Conservation (phyloP, 2,329 filamentous ascomycete species). For the Monosporascus sp. region DNA sequence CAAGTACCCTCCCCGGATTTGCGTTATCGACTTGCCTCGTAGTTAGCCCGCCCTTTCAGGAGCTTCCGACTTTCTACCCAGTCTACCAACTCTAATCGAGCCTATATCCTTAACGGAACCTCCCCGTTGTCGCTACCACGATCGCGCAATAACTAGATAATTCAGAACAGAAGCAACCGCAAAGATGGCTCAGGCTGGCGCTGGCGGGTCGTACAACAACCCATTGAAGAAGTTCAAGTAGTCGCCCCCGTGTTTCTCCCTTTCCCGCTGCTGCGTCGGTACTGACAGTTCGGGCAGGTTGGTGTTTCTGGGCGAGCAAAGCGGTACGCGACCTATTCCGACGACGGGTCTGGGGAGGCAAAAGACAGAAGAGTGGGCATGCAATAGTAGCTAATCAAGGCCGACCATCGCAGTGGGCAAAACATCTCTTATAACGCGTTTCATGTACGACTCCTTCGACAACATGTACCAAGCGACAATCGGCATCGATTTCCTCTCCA, state of each 20-base stretch:
- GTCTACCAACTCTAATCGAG: not conserved
- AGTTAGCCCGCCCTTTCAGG: slow-evolving; percentile 1
- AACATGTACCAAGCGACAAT: slow-evolving; percentile 99
- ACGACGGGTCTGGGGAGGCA: not conserved
- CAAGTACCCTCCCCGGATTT: not conserved
- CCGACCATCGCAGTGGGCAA: slow-evolving; percentile 69
- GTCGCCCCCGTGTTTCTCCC: slow-evolving; percentile 11
- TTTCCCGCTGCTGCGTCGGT: not conserved
- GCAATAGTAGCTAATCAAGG: slow-evolving; percentile 5
- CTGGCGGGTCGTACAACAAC: slow-evolving; percentile 89
- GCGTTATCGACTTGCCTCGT: not conserved
- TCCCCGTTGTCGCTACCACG: not conserved
- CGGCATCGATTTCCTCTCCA: slow-evolving; percentile 98
- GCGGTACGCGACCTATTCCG: slow-evolving; percentile 59
- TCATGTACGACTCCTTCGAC: slow-evolving; percentile 99
- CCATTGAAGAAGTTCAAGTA: slow-evolving; percentile 99
- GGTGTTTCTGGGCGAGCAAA: slow-evolving; percentile 97
- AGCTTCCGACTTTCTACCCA: not conserved
- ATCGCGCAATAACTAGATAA: not conserved
- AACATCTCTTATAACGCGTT: slow-evolving; percentile 95
- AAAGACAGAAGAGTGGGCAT: not conserved
- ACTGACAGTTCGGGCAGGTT: slow-evolving; percentile 51
- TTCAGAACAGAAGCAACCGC: slow-evolving; percentile 12
- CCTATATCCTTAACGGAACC: not conserved
- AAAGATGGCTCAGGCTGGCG: slow-evolving; percentile 71